Evolutionary conservation across 1,139 yeast species (phyloP), one percentile per base, ranked within the genome.

Genomic region (Zygosaccharomyces sapae): DNA sequence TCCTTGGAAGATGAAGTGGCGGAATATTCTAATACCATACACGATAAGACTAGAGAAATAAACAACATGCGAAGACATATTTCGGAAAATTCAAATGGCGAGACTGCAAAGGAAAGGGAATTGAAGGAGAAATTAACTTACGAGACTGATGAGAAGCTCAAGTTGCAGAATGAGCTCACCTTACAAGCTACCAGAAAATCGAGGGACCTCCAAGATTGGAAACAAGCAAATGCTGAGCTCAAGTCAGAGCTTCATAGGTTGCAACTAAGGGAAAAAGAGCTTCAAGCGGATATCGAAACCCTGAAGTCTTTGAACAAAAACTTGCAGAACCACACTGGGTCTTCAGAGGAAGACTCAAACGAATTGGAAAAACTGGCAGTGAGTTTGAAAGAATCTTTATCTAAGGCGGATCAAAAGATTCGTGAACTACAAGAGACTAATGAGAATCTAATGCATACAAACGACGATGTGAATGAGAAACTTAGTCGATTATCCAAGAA

Each of bases 11-110:
- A 88, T 50, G 96, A 90, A 58, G 67, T 90, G 12, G 71, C 77
- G 7, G 97, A 90, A 50, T 73, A 86, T 4, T 77, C 88, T 51
- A 76, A 78, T 38, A 73, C 81, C 64, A 68, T 90, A 6, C 92
- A 83, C 58, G 96, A 89, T 55, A 77, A 95, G 53, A 80, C 84
- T 0, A 73, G 90, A 43, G 97, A 92, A 66, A 74, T 89, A 0
- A 73, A 82, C 3, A 81, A 88, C 0, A 77, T 88, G 68, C 76
- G 95, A 54, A 72, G 87, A 51, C 66, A 88, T 34, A 63, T 88
- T 22, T 66, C 79, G 40, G 96, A 87, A 40, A 75, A 79, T 4
- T 92, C 88, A 56, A 82, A 79, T 41, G 75, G 73, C 41, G 76
- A 79, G 45, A 77, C 75, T 38, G 55, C 61, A 5, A 77, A 77